Conservation (phyloP, 2,329 filamentous ascomycete genomes). For the Cytospora chrysosperma region DNA sequence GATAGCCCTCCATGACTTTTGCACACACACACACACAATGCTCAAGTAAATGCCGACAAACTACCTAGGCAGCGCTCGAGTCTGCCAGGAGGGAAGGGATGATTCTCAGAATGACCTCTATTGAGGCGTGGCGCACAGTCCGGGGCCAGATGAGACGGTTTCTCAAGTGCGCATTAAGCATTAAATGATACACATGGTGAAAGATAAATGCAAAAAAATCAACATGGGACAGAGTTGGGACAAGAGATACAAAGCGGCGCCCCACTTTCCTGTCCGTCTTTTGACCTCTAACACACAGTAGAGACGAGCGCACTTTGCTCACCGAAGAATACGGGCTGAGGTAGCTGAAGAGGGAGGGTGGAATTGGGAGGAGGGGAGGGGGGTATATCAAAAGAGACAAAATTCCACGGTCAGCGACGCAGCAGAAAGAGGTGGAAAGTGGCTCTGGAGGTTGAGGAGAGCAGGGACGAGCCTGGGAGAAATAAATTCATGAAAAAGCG, state of each 20-base stretch:
- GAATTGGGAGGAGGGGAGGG: too few species aligned
- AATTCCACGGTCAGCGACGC: conserved; percentile 10
- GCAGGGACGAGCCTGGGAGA: conserved; percentile 21
- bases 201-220: conserved; percentile 8
- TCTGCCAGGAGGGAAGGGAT: background rate
- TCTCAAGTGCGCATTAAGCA: conserved; percentile 12
- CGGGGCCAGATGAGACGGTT: background rate
- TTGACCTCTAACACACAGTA: conserved; percentile 3
- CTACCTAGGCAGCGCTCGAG: too few species aligned
- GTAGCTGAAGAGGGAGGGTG: conserved; percentile 2
- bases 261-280: conserved; percentile 10
- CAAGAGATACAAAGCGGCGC: conserved; percentile 3
- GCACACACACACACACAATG: too few species aligned
- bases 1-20: conserved; percentile 47
- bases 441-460: conserved; percentile 4
- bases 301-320: conserved; percentile 13
- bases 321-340: conserved; percentile 8
- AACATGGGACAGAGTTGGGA: conserved; percentile 9
- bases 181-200: conserved; percentile 18
- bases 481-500: conserved; percentile 12
- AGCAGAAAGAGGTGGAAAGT: conserved; percentile 10
- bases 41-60: too few species aligned
- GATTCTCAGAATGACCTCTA: background rate
- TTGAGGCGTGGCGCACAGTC: conserved; percentile 6
- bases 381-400: background rate